phyloP scores from a whole-genome alignment of 495 filamentous ascomycete genomes.

The Hyaloscypha hepaticicola region DNA sequence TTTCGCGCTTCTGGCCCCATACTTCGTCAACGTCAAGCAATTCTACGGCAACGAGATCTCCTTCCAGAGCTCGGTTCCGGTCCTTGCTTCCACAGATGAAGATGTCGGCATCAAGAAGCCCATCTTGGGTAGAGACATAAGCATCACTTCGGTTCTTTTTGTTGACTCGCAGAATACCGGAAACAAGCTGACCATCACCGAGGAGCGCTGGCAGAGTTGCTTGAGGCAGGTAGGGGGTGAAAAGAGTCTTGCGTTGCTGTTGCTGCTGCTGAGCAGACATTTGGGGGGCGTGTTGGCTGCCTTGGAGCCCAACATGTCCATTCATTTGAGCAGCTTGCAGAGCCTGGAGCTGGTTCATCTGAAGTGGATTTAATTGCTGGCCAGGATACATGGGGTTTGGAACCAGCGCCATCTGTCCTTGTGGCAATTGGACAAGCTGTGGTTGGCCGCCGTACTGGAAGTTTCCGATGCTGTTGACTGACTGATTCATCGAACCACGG shows the following conservation, averaged over 20 bases:
- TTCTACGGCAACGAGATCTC: conserved; percentile 92
- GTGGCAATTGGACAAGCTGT: conserved; percentile 82
- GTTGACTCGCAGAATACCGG: conserved; percentile 95
- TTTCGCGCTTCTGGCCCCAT: conserved; percentile 97
- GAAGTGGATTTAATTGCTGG: conserved; percentile 85
- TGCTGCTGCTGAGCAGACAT: conserved; percentile 67
- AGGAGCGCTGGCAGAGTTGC: conserved; percentile 90
- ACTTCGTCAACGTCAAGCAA: conserved; percentile 98
- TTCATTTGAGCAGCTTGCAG: conserved; percentile 84
- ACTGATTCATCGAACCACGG: conserved; percentile 75
- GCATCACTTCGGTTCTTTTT: conserved; percentile 99
- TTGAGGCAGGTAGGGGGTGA: conserved; percentile 96
- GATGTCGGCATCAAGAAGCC: conserved; percentile 89
- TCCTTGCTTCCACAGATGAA: conserved; percentile 99
- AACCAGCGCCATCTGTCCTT: conserved; percentile 74
- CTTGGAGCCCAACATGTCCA: conserved; percentile 66
- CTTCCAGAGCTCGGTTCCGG: conserved; percentile 91
- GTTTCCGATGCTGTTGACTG: conserved; percentile 76
- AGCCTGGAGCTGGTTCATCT: conserved; percentile 87
- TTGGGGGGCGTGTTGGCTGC: conserved; percentile 75
- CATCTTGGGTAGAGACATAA: conserved; percentile 90
- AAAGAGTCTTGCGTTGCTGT: conserved; percentile 95
- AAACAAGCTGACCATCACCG: conserved; percentile 88
- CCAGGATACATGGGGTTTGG: conserved; percentile 71
- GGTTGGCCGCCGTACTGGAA: conserved; percentile 94